A percentile compares a stretch with the other conserved stretches of the same genome.
Conservation (phyloP, 139 green algal genomes). For the Chlamydomonas sp. region DNA sequence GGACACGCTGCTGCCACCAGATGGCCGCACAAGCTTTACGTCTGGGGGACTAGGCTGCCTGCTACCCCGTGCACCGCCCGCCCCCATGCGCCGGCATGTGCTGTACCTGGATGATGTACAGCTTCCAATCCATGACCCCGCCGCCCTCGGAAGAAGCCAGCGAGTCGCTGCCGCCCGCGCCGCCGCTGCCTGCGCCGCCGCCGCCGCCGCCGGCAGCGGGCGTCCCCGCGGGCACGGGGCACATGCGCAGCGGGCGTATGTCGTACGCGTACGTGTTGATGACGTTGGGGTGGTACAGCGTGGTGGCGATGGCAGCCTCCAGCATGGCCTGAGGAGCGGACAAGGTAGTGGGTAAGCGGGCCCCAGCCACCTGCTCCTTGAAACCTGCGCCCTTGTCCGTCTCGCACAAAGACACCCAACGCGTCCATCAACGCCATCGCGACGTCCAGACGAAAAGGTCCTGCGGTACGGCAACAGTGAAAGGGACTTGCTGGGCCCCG, state of each 20-base stretch:
- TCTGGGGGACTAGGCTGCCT: too few relatives aligned
- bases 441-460: too few relatives aligned
- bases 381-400: not conserved
- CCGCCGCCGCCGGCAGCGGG: not conserved
- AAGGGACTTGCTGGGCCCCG: too few relatives aligned
- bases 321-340: constrained; percentile 33
- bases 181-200: not conserved
- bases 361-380: not conserved
- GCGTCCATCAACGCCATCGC: too few relatives aligned
- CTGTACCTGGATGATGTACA: constrained; percentile 49
- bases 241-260: constrained; percentile 45
- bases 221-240: not conserved
- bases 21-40: too few relatives aligned
- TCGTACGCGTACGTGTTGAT: constrained; percentile 54
- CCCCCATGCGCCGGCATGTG: not conserved
- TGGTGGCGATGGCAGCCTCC: constrained; percentile 54
- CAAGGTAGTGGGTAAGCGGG: too few relatives aligned
- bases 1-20: too few relatives aligned
- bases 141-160: not conserved
- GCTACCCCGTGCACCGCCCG: too few relatives aligned
- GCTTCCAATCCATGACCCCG: constrained; percentile 49
- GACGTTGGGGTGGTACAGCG: constrained; percentile 50
- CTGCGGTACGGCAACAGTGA: too few relatives aligned
- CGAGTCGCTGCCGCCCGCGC: not conserved
- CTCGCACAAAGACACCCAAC: too few relatives aligned